Conservation (phyloP, 257 asterid genomes). For the Fraxinus quadrangulata region DNA sequence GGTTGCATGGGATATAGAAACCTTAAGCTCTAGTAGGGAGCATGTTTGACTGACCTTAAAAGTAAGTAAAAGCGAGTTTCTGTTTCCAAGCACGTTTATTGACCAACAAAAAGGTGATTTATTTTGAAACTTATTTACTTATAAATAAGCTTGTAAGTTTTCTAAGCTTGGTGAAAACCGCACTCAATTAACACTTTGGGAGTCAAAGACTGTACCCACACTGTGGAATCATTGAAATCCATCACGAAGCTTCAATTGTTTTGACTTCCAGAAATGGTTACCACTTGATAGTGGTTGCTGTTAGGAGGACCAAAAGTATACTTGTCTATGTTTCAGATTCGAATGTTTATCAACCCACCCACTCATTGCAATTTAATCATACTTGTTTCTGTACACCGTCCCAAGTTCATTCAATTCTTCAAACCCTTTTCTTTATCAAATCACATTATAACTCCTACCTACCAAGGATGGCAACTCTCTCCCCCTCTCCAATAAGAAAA, state of each 20-base stretch:
- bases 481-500: too few species aligned
- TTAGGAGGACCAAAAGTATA: not conserved
- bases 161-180: not conserved
- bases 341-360: not conserved
- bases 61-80: too few species aligned
- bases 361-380: conserved; percentile 9
- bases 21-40: not conserved
- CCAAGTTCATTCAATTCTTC: not conserved
- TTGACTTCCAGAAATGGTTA: not conserved
- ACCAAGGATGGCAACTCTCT: too few species aligned
- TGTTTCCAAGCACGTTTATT: too few species aligned
- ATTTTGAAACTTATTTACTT: not conserved
- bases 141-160: too few species aligned
- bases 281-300: not conserved
- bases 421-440: not conserved
- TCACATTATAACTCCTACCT: not conserved
- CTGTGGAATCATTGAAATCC: not conserved
- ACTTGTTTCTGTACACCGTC: not conserved
- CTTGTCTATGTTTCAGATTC: not conserved
- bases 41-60: not conserved
- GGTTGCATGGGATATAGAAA: not conserved
- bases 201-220: not conserved
- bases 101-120: too few species aligned
- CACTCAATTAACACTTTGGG: not conserved
- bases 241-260: not conserved